Conservation (phyloP, 2,329 filamentous ascomycete species). For the Hypomyces perniciosus region DNA sequence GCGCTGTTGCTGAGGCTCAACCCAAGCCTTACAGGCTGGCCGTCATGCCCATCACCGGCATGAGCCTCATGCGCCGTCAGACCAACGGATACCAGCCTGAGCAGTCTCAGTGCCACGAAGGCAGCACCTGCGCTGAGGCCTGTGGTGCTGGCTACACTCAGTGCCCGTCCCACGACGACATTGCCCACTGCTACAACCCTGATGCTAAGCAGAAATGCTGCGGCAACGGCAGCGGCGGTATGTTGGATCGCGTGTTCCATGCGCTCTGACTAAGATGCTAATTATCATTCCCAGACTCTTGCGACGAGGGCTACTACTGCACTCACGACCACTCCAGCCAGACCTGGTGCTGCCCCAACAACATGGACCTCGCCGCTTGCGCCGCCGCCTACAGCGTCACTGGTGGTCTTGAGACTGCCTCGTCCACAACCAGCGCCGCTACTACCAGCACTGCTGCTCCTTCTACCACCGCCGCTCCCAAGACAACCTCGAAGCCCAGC, state of each 20-base stretch:
- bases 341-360: slow-evolving; percentile 57
- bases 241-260: slow-evolving; percentile 21
- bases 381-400: slow-evolving; percentile 46
- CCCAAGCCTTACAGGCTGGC: slow-evolving; percentile 33
- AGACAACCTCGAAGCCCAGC: slow-evolving; percentile 22
- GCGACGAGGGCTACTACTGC: slow-evolving; percentile 57
- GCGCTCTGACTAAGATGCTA: not conserved
- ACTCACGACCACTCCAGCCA: slow-evolving; percentile 43
- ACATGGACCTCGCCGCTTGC: slow-evolving; percentile 47
- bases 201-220: slow-evolving; percentile 50
- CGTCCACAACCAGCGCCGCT: slow-evolving; percentile 24
- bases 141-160: slow-evolving; percentile 46
- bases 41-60: slow-evolving; percentile 29
- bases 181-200: slow-evolving; percentile 55
- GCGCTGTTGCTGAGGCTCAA: slow-evolving; percentile 18
- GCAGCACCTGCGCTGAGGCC: slow-evolving; percentile 48
- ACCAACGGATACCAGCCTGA: slow-evolving; percentile 44
- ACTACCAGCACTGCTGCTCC: slow-evolving; percentile 17
- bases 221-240: slow-evolving; percentile 50
- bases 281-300: slow-evolving; percentile 43
- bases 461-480: slow-evolving; percentile 16
- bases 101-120: slow-evolving; percentile 42
- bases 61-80: slow-evolving; percentile 40
- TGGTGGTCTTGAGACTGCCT: slow-evolving; percentile 35
- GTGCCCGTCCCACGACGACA: slow-evolving; percentile 43